Evolutionary conservation across 2,329 filamentous ascomycete species (phyloP).

Genomic region (Colletotrichum lupini): DNA sequence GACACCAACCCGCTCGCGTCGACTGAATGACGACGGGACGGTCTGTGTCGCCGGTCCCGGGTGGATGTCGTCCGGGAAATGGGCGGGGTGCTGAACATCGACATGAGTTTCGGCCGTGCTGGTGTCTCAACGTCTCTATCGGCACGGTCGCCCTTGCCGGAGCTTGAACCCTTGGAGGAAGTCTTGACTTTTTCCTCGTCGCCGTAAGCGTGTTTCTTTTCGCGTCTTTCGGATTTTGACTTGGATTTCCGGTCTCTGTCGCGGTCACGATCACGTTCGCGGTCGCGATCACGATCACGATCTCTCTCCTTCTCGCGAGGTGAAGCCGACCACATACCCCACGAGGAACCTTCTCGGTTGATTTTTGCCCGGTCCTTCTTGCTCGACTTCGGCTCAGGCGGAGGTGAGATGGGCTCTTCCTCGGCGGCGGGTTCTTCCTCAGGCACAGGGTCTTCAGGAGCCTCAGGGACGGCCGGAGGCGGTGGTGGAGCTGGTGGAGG

Average conservation of each 20-base stretch:
- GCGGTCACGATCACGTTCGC: slow-evolving; percentile 47
- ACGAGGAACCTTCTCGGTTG: slow-evolving; percentile 76
- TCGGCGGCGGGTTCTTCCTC: slow-evolving; percentile 22
- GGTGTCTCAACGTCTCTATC: slow-evolving; percentile 58
- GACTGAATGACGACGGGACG: slow-evolving; percentile 76
- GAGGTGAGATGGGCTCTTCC: slow-evolving; percentile 52
- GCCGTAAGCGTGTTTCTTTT: slow-evolving; percentile 52
- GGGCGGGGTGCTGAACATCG: slow-evolving; percentile 75
- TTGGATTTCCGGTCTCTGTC: slow-evolving; percentile 55
- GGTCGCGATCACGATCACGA: slow-evolving; percentile 5
- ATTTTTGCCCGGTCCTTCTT: slow-evolving; percentile 84
- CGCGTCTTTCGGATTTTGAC: slow-evolving; percentile 74
- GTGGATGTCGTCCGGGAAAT: slow-evolving; percentile 77
- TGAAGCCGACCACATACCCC: slow-evolving; percentile 79
- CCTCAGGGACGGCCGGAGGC: slow-evolving; percentile 60
- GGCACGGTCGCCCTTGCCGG: slow-evolving; percentile 73
- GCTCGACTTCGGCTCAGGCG: slow-evolving; percentile 66
- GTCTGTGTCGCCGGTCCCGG: slow-evolving; percentile 70
- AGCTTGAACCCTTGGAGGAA: slow-evolving; percentile 76
- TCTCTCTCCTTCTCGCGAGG: slow-evolving; percentile 47
- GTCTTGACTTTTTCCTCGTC: slow-evolving; percentile 71
- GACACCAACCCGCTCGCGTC: slow-evolving; percentile 75
- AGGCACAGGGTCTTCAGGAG: slow-evolving; percentile 42
- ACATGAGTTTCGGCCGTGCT: slow-evolving; percentile 66
- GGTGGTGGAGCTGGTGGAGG: slow-evolving; percentile 53